Base-by-base conservation (phyloP, 129 eudicot species). In the Pittosporum tobira region DNA sequence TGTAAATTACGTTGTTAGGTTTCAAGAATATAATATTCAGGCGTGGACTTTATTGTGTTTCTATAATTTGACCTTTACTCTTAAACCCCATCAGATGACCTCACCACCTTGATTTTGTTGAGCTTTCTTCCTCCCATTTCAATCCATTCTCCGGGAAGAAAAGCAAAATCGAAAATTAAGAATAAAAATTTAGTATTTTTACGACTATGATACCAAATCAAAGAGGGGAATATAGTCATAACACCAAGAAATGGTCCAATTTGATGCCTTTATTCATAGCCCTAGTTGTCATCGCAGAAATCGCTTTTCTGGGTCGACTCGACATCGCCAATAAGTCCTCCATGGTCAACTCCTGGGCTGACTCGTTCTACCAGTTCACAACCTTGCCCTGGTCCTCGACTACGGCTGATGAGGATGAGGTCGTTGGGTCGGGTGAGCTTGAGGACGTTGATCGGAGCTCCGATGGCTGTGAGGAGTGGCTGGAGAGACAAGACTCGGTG, bases 381-480 rank as follows among this genome's bases (percentile, higher is more conserved):
- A 67, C 74, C 26, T 51, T 71, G 23, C 73, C 74, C 8, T 55
- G 58, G 45, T 63, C 79, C 6, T 58, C 74, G 61, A 2, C n/a
- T n/a, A n/a, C n/a, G n/a, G n/a, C 40, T 24, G 9, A 55, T 8
- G 47, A 26, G 29, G 72, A 72, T 37, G 73, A 67, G 24, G 66
- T 22, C 18, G 59, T 74, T 3, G 4, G 45, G 48, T 55, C 16
- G 18, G 27, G 28, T 19, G 9, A 56, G 36, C 2, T 60, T 64
- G 31, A 65, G 56, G 54, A n/a, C 0, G 3, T 19, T 31, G 45
- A 31, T 19, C 12, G n/a, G 18, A 9, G 21, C 6, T 45, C 26
- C 36, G 85, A 63, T 55, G 57, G 73, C 22, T 90, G 96, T 51
- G 87, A 91, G 58, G 82, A 78, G 30, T 91, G 94, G 94, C 69